Conservation (phyloP, 2,329 filamentous ascomycete genomes). For the Monosporascus sp. region DNA sequence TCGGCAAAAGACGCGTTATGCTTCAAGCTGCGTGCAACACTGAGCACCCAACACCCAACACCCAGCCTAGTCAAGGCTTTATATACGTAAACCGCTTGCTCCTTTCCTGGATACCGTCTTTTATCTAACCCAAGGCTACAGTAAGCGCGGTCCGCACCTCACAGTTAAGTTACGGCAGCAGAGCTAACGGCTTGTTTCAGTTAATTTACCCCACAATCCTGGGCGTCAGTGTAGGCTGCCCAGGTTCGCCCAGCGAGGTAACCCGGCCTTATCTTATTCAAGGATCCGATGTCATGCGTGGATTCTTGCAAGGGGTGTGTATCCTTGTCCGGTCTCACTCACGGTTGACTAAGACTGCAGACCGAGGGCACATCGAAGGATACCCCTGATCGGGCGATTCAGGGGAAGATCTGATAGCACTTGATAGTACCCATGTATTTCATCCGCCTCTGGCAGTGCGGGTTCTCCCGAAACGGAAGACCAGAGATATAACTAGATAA, state of each 20-base stretch:
- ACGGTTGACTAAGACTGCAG: not conserved
- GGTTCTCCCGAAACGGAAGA: not conserved
- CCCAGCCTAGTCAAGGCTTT: no score
- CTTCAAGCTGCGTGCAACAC: no score
- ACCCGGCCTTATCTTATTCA: not conserved
- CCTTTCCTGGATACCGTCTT: no score
- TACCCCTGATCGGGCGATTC: no score
- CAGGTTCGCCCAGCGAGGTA: not conserved
- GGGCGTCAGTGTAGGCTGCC: not conserved
- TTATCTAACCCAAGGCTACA: no score
- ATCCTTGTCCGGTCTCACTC: no score
- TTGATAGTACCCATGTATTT: not conserved
- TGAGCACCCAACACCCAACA: no score
- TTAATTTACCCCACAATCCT: not conserved
- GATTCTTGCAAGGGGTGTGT: not conserved
- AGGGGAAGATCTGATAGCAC: slow-evolving; percentile 4
- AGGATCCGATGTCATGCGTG: slow-evolving; percentile 14
- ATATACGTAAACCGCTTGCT: no score
- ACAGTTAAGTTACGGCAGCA: no score
- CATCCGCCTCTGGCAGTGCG: not conserved
- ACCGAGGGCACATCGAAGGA: not conserved
- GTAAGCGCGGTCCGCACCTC: no score
- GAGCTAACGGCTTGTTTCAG: not conserved
- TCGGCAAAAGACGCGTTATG: no score
- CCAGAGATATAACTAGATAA: no score